phyloP scores from a whole-genome alignment of 1,139 yeast species.

The Kodamaea derodonti region DNA sequence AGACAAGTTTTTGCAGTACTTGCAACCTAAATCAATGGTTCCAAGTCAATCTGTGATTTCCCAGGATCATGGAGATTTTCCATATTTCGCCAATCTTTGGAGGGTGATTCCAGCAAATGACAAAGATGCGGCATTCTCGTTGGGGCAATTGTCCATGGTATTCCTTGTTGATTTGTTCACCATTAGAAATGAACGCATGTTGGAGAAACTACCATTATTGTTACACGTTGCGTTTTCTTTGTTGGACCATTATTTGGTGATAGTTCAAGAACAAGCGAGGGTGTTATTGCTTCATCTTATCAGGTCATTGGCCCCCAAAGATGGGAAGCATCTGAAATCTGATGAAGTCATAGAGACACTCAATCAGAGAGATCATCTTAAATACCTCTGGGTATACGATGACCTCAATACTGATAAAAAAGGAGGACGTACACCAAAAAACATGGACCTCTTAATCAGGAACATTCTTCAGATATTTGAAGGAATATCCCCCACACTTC shows the following conservation, averaged over 20 bases:
- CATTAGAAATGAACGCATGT: conserved; percentile 54
- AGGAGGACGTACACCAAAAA: conserved; percentile 84
- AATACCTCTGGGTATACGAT: conserved; percentile 76
- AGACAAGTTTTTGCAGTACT: conserved; percentile 60
- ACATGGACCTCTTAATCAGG: conserved; percentile 77
- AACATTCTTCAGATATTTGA: conserved; percentile 59
- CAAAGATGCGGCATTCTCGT: conserved; percentile 75
- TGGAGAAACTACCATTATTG: conserved; percentile 63
- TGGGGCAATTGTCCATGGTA: conserved; percentile 83
- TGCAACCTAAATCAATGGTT: conserved; percentile 85
- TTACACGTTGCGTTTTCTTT: conserved; percentile 79
- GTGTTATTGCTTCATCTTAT: conserved; percentile 71
- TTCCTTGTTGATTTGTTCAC: conserved; percentile 77
- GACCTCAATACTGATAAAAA: conserved; percentile 73
- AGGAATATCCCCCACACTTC: conserved; percentile 49
- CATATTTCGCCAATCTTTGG: conserved; percentile 74
- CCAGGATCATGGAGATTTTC: conserved; percentile 21
- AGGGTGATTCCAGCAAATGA: conserved; percentile 55
- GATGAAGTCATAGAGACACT: conserved; percentile 52
- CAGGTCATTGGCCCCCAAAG: conserved; percentile 57
- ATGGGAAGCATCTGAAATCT: conserved; percentile 50
- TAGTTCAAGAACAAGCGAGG: conserved; percentile 83
- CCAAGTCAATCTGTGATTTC: conserved; percentile 44
- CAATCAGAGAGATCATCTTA: conserved; percentile 38
- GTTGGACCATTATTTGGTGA: conserved; percentile 78